phyloP scores from a whole-genome alignment of 2,329 filamentous ascomycete species.

The Cordyceps tenuipes region DNA sequence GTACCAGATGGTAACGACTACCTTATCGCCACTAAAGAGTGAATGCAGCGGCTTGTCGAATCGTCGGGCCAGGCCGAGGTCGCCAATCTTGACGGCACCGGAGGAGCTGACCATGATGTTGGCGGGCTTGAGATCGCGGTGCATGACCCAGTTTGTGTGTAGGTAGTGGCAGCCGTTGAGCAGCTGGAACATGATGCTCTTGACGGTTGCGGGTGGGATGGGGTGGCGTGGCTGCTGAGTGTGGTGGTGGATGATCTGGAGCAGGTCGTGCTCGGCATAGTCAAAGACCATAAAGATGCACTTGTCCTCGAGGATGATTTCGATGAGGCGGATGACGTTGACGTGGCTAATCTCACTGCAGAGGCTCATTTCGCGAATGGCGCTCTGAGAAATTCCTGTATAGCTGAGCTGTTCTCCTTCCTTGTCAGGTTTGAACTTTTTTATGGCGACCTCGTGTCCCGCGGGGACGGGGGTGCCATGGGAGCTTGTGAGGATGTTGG shows the following conservation, averaged over 20 bases:
- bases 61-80: slow-evolving; percentile 81
- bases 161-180: slow-evolving; percentile 92
- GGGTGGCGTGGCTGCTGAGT: slow-evolving; percentile 80
- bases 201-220: slow-evolving; percentile 81
- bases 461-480: slow-evolving; percentile 27
- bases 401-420: slow-evolving; percentile 92
- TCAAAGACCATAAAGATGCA: slow-evolving; percentile 99
- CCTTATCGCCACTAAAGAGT: slow-evolving; percentile 90
- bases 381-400: slow-evolving; percentile 94
- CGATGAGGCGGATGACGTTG: slow-evolving; percentile 84
- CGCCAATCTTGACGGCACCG: slow-evolving; percentile 89
- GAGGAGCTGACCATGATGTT: slow-evolving; percentile 96
- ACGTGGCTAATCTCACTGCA: slow-evolving; percentile 84
- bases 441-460: slow-evolving; percentile 84
- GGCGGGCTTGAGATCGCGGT: slow-evolving; percentile 92
- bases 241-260: slow-evolving; percentile 98
- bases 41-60: slow-evolving; percentile 92
- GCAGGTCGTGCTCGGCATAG: slow-evolving; percentile 92
- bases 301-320: slow-evolving; percentile 97
- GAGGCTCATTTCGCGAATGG: slow-evolving; percentile 93
- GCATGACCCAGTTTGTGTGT: slow-evolving; percentile 93
- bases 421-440: slow-evolving; percentile 99
- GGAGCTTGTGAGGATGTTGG: slow-evolving; percentile 9
- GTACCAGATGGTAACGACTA: slow-evolving; percentile 99
- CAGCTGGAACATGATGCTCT: slow-evolving; percentile 91